Conservation (phyloP, 2,329 filamentous ascomycete genomes). For the Colletotrichum theobromicola region DNA sequence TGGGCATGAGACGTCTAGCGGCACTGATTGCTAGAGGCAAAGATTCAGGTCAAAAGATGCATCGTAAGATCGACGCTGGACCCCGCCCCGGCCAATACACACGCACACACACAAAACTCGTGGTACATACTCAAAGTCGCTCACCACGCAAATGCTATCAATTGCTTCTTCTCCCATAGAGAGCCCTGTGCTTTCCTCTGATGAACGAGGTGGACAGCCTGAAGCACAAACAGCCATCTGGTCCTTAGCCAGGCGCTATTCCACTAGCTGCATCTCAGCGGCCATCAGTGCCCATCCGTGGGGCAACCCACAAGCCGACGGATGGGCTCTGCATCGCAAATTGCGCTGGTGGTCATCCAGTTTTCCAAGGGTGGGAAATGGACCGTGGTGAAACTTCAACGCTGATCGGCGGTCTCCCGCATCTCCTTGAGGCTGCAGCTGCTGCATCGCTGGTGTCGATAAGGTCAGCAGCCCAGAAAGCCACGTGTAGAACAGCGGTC, state of each 20-base stretch:
- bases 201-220: background rate
- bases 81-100: background rate
- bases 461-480: background rate
- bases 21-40: background rate
- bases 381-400: constrained; percentile 12
- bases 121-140: background rate
- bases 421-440: background rate
- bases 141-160: background rate
- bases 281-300: constrained; percentile 15
- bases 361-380: background rate
- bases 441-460: background rate
- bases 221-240: constrained; percentile 7
- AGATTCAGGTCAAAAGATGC: background rate
- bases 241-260: constrained; percentile 1
- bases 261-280: constrained; percentile 10
- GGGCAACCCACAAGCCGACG: constrained; percentile 8
- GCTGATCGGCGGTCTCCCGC: constrained; percentile 1
- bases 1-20: background rate
- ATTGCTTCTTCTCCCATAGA: background rate
- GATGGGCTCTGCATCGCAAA: constrained; percentile 5
- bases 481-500: constrained; percentile 1
- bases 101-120: background rate
- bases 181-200: background rate
- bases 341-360: background rate
- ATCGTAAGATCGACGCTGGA: background rate